These are phyloP conservation scores for Taphrina sp. DNA, from an alignment of 1,139 yeast genomes.

Conservation along the genomic window DNA sequence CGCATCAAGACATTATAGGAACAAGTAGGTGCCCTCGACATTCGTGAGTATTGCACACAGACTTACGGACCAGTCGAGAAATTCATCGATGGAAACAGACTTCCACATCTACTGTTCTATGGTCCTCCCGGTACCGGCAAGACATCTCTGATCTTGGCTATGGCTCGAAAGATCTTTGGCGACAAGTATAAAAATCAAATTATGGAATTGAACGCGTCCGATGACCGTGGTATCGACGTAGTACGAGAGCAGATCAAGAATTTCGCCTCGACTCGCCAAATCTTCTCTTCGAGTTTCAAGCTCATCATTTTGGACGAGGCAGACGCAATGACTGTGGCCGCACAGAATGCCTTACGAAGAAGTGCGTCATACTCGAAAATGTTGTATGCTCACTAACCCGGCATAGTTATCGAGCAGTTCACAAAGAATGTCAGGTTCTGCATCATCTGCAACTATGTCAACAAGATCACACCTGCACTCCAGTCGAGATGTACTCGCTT, in stretches of 20 bases:
- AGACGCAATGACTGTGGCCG: slow-evolving; percentile 97
- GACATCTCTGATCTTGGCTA: slow-evolving; percentile 85
- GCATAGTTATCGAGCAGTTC: slow-evolving; percentile 73
- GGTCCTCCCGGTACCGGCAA: slow-evolving; percentile 99
- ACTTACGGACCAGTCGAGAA: slow-evolving; percentile 56
- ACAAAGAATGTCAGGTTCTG: slow-evolving; percentile 95
- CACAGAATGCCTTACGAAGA: slow-evolving; percentile 91
- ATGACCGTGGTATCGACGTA: slow-evolving; percentile 83
- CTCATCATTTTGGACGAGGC: slow-evolving; percentile 94
- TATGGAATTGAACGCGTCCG: slow-evolving; percentile 76
- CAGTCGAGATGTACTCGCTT: slow-evolving; percentile 92
- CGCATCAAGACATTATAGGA: slow-evolving; percentile 80
- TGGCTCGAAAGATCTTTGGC: slow-evolving; percentile 83
- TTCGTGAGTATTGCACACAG: too few species aligned
- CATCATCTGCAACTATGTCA: slow-evolving; percentile 92
- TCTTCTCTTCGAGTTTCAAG: slow-evolving; percentile 62
- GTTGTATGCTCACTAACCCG: neutral
- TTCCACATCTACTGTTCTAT: slow-evolving; percentile 93
- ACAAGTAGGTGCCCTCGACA: slow-evolving; percentile 49
- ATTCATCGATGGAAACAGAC: slow-evolving; percentile 75
- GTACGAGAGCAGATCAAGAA: slow-evolving; percentile 81
- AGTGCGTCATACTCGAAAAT: slow-evolving; percentile 43
- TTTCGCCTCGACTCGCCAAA: slow-evolving; percentile 87
- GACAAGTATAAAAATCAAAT: slow-evolving; percentile 52
- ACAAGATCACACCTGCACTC: slow-evolving; percentile 91